Conservation (phyloP, 192 early-diverging fungal genomes). For the Coemansia sp. region DNA sequence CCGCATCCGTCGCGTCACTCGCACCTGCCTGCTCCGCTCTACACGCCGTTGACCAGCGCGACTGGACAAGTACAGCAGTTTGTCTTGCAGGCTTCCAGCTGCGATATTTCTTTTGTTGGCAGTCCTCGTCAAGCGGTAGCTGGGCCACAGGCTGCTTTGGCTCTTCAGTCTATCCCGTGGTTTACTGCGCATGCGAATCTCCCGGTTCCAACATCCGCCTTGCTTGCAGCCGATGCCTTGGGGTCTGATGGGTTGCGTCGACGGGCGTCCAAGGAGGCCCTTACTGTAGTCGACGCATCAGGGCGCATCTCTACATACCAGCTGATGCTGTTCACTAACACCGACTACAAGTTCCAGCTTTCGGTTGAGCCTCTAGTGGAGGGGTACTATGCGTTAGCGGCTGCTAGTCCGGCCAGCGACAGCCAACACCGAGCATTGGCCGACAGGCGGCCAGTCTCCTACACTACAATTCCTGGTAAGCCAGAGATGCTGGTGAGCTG, state of each 20-base stretch:
- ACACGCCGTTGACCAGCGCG: conserved; percentile 30
- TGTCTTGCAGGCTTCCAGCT: conserved; percentile 32
- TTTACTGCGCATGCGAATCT: not conserved
- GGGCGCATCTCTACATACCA: conserved; percentile 34
- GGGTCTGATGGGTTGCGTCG: not conserved
- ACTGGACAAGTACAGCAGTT: conserved; percentile 44
- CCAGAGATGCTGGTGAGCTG: conserved; percentile 36
- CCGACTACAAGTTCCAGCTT: conserved; percentile 36
- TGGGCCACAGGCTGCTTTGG: not conserved
- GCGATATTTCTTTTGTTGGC: conserved; percentile 37
- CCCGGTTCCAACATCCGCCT: not conserved
- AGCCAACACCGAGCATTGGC: conserved; percentile 25
- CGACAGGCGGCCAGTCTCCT: conserved; percentile 23
- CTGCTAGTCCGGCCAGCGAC: conserved; percentile 39
- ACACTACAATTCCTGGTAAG: conserved; percentile 22
- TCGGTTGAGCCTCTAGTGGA: conserved; percentile 32
- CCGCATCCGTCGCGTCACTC: conserved; percentile 70
- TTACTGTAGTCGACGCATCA: conserved; percentile 31
- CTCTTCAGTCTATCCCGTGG: conserved; percentile 17
- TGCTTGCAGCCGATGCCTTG: not conserved
- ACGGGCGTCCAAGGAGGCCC: conserved; percentile 14
- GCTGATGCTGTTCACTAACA: conserved; percentile 24
- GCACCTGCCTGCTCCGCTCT: conserved; percentile 15
- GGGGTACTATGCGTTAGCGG: conserved; percentile 30
- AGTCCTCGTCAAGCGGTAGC: conserved; percentile 13